Conservation (phyloP, 176 grass and related monocot genomes). For the Oryza nivara region DNA sequence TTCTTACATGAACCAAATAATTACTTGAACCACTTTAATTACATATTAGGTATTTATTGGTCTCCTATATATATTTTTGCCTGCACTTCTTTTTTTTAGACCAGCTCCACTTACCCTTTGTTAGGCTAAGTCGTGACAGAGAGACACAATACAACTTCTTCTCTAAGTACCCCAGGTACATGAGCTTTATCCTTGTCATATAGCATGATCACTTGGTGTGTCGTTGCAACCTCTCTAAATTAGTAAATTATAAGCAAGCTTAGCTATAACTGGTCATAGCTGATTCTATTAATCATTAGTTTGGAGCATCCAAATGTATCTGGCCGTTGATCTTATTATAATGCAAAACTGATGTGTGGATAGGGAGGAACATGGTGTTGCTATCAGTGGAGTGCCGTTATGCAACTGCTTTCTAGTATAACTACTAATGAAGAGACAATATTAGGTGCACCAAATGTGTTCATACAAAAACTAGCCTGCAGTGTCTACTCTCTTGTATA, state of each 20-base stretch:
- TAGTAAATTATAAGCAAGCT: background rate
- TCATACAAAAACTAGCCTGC: background rate
- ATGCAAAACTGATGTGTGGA: conserved; percentile 18
- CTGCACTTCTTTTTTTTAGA: background rate
- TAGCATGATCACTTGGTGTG: background rate
- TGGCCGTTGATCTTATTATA: conserved; percentile 21
- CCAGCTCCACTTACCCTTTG: conserved; percentile 29
- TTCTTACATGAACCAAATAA: conserved; percentile 20
- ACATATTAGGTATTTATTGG: conserved; percentile 32
- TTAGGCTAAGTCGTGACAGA: background rate
- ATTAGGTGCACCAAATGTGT: conserved; percentile 55
- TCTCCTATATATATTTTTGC: background rate
- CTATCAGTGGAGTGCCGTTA: conserved; percentile 49
- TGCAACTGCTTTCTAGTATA: conserved; percentile 61
- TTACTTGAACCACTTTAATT: conserved; percentile 49
- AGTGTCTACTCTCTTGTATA: background rate
- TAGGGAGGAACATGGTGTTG: conserved; percentile 27
- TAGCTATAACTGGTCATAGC: background rate
- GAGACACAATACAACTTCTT: background rate
- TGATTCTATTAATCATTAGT: conserved; percentile 24
- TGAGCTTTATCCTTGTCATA: conserved; percentile 11
- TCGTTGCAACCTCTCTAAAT: background rate
- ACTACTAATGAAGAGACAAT: conserved; percentile 39
- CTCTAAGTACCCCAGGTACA: background rate
- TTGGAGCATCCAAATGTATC: conserved; percentile 27